Conservation (phyloP, 345 rosid species). For the Laguncularia racemosa region DNA sequence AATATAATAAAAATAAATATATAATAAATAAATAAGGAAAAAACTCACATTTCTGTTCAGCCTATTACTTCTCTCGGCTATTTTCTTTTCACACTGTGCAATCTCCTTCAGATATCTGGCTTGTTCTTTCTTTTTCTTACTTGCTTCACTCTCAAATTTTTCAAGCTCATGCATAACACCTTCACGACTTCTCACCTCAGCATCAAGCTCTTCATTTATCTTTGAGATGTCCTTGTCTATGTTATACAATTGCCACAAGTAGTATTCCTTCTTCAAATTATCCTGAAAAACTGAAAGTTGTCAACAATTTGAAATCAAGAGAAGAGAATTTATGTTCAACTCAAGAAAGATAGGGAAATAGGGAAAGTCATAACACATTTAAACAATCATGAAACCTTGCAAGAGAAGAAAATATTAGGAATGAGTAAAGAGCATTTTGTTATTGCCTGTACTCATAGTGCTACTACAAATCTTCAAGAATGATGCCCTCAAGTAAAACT, state of each 20-base stretch:
- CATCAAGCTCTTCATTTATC: constrained; percentile 53
- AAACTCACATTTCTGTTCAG: constrained; percentile 70
- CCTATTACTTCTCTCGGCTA: constrained; percentile 59
- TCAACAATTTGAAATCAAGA: neutral
- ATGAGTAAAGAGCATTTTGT: neutral
- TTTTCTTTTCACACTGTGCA: constrained; percentile 66
- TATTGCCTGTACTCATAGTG: no score
- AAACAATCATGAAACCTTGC: no score
- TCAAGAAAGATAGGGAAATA: neutral
- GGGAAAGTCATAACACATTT: no score
- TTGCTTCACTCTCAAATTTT: constrained; percentile 50
- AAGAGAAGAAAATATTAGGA: neutral
- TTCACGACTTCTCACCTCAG: constrained; percentile 51
- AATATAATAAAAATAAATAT: neutral
- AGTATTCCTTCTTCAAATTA: constrained; percentile 75
- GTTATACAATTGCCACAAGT: constrained; percentile 76
- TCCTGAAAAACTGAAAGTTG: constrained; percentile 37
- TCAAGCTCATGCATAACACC: constrained; percentile 62
- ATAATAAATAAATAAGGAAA: constrained; percentile 2
- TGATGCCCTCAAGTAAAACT: no score
- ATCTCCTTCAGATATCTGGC: constrained; percentile 77
- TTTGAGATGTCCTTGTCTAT: constrained; percentile 64
- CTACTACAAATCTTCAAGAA: no score
- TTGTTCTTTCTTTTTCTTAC: constrained; percentile 65
- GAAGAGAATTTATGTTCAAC: neutral